Evolutionary conservation across 768 basidiomycete genomes (phyloP), one percentile per base, ranked within the genome.

Genomic region (Mycena indigotica): DNA sequence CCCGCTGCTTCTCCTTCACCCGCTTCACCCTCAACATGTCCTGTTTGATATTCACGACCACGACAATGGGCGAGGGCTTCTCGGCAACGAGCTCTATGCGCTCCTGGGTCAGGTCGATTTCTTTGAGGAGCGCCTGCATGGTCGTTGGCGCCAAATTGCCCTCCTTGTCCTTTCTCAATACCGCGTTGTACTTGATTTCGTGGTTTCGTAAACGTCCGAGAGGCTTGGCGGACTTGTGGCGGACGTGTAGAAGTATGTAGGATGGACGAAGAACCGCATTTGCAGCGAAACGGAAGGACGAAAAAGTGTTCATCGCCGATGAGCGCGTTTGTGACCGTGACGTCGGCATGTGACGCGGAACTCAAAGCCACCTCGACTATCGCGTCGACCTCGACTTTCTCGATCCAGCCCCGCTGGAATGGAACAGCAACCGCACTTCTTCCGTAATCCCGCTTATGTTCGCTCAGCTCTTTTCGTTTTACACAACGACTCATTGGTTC

Each of bases 21-120:
- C 73, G 70, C 58, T 72, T 75, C 19, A 73, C 67, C 60, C 74
- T 75, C 35, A 71, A 72, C 55, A 73, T 74, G 35, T 73, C 71
- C 29, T 72, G 77, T 58, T 76, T 75, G 56, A 77, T 77, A 63
- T 82, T 72, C 26, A 85, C 64, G 25, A 90, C 67, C 57, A 79
- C 83, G 32, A 92, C 89, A 50, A 90, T 75, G 3, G 88, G 86
- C 4, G 73, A 57, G 0, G 85, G 85, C 0, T 72, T 55, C 0
- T 72, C 62, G 3, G 73, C 65, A 35, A 88, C 79, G 44, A 91
- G 83, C 67, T 87, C 83, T 55, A 89, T 69, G 61, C 78, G 75
- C 55, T 75, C 72, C 0, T 71, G 73, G 17, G 75, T 69, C 10
- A 65, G 64, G 67, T 84, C 72, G 45, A 84, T 65, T 19, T 71